phyloP scores from a whole-genome alignment of 1,284 basidiomycete species.

The Cerioporus squamosus region DNA sequence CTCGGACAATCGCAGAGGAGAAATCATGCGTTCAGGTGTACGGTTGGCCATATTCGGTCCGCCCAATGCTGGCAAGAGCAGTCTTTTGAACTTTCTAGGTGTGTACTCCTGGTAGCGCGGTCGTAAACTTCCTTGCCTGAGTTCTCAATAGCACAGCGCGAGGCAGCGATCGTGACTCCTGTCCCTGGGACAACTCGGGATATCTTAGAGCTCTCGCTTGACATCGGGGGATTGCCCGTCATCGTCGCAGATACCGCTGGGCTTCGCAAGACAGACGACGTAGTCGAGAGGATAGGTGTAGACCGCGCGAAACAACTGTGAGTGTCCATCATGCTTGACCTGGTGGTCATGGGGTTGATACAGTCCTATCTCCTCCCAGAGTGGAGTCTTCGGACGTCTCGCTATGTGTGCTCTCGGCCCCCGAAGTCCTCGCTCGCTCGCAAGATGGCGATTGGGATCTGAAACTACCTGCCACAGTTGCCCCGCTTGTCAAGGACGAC shows the following conservation, averaged over 20 bases:
- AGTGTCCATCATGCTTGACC: slow-evolving; percentile 29
- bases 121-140: not conserved
- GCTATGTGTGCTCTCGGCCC: slow-evolving; percentile 78
- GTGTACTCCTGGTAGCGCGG: slow-evolving; percentile 17
- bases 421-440: slow-evolving; percentile 43
- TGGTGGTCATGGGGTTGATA: too few species aligned
- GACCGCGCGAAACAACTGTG: slow-evolving; percentile 71
- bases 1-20: slow-evolving; percentile 73
- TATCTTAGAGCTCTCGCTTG: slow-evolving; percentile 80
- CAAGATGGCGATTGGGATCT: slow-evolving; percentile 18
- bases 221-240: slow-evolving; percentile 86
- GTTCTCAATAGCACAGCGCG: slow-evolving; percentile 67
- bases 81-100: slow-evolving; percentile 83
- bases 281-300: slow-evolving; percentile 85
- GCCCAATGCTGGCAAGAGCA: slow-evolving; percentile 90
- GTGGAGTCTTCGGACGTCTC: slow-evolving; percentile 69
- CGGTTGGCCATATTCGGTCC: slow-evolving; percentile 87
- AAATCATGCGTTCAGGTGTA: slow-evolving; percentile 83
- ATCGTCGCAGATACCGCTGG: slow-evolving; percentile 87
- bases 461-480: slow-evolving; percentile 50
- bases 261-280: slow-evolving; percentile 69
- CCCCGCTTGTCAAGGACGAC: slow-evolving; percentile 50
- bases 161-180: slow-evolving; percentile 87
- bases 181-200: slow-evolving; percentile 90
- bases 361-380: slow-evolving; percentile 40